Evolutionary conservation across 2,329 filamentous ascomycete genomes (phyloP).

Genomic region (Exophiala mesophila): DNA sequence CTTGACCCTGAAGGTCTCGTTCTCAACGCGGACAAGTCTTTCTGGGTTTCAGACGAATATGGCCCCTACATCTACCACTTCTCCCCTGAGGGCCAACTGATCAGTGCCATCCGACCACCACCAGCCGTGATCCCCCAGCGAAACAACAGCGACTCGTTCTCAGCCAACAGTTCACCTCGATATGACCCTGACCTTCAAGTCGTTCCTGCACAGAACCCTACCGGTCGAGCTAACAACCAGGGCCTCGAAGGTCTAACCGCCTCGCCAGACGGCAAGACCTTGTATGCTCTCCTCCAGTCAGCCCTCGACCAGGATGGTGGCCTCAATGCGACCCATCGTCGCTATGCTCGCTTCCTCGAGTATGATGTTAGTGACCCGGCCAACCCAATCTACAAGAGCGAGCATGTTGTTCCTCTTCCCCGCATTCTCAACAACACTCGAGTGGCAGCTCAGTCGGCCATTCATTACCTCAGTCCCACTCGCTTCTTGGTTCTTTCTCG

Average conservation of each 20-base stretch:
- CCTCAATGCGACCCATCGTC: conserved; percentile 48
- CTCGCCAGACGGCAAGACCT: conserved; percentile 57
- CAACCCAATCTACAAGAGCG: conserved; percentile 48
- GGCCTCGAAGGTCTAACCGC: conserved; percentile 67
- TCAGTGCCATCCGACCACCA: conserved; percentile 60
- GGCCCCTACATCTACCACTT: conserved; percentile 68
- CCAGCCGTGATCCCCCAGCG: conserved; percentile 60
- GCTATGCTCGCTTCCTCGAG: conserved; percentile 58
- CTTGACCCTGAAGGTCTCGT: conserved; percentile 65
- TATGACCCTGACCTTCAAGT: conserved; percentile 50
- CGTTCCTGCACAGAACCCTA: conserved; percentile 52
- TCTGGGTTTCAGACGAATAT: conserved; percentile 69
- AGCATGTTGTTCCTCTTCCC: conserved; percentile 64
- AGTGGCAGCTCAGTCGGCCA: conserved; percentile 63
- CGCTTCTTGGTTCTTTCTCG: conserved; percentile 65
- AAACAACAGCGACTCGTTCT: conserved; percentile 59
- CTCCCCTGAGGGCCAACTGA: conserved; percentile 52
- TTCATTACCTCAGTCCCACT: conserved; percentile 57
- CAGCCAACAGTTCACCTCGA: conserved; percentile 57
- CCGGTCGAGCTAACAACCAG: conserved; percentile 67
- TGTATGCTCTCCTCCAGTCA: conserved; percentile 64
- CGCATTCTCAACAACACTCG: conserved; percentile 50
- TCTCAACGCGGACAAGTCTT: conserved; percentile 54
- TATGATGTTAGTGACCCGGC: conserved; percentile 53
- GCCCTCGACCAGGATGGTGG: conserved; percentile 61